Evolutionary conservation across 208 protist genomes (phyloP), one percentile per base, ranked within the genome.

Genomic region (Wallacemonas sp.): DNA sequence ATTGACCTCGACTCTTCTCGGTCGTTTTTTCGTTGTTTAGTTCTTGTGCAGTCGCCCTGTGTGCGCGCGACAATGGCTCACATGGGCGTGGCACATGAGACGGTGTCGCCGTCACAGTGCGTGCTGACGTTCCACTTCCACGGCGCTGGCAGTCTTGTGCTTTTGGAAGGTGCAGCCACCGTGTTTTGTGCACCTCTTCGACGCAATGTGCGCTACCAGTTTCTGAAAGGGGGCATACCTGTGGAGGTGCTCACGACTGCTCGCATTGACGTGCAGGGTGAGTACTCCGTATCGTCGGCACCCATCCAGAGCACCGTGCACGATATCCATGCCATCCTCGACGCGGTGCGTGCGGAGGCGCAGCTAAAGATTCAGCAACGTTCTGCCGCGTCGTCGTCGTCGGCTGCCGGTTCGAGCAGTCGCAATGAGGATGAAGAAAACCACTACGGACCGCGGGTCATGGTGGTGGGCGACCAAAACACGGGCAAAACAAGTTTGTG

Each of bases 391-490:
- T n/a, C 48, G 27, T 2, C 37, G 24, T 3, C n/a, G 44, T 36
- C 60, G 26, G n/a, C 29, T 54, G 44, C 15, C 55, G 6, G 32
- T 13, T 34, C n/a, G 12, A 2, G 39, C 60, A 33, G 37, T 22
- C 45, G 34, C 33, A 27, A 30, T 15, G 27, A 39, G 39, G 69
- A 65, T 29, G 45, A 68, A 21, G 45, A 73, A 19, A 37, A 22
- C 9, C 33, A 32, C 53, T 37, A 27, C 42, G 82, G 86, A 6
- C 90, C 90, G 6, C 78, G 81, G 32, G 83, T 92, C 29, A 70
- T 95, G 10, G 74, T 95, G 1, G 76, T 92, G 5, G 90, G 90
- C 12, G 81, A 83, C 8, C 70, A 82, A 39, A 79, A 87, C 59
- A 89, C 81, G 32, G 86, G 88, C 22, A 89, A 92, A 27, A 83